These are phyloP conservation scores for Candida gigantensis DNA, from an alignment of 1,139 yeast species.

Conservation along the genomic window DNA sequence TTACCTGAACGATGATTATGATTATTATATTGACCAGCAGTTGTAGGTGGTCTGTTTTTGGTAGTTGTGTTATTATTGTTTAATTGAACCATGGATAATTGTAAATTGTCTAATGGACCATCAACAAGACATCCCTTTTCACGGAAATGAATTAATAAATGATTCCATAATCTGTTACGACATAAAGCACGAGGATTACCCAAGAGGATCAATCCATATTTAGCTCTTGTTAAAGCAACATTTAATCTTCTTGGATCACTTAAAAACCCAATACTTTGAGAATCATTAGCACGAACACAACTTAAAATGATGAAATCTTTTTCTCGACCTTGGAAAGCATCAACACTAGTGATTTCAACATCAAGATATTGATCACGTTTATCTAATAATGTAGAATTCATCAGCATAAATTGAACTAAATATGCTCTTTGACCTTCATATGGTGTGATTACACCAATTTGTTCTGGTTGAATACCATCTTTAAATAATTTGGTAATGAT, in stretches of 20 bases:
- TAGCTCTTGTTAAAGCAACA: constrained; percentile 91
- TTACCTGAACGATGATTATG: constrained; percentile 1
- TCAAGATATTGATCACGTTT: constrained; percentile 60
- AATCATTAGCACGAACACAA: constrained; percentile 89
- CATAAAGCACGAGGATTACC: constrained; percentile 85
- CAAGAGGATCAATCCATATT: constrained; percentile 75
- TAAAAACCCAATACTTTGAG: constrained; percentile 80
- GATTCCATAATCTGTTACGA: constrained; percentile 76
- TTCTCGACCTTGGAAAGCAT: constrained; percentile 96
- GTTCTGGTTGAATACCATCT: constrained; percentile 79
- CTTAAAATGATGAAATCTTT: constrained; percentile 86
- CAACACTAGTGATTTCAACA: constrained; percentile 90
- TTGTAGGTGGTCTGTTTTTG: no score
- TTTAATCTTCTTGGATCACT: constrained; percentile 88
- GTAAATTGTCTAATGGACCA: constrained; percentile 84
- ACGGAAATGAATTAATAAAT: constrained; percentile 72
- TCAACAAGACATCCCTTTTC: constrained; percentile 88
- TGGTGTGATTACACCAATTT: constrained; percentile 92
- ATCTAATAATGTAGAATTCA: constrained; percentile 66
- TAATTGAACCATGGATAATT: constrained; percentile 68
- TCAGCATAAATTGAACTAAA: constrained; percentile 73
- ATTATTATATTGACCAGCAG: no score
- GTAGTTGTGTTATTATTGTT: constrained; percentile 13
- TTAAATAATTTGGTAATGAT: constrained; percentile 70
- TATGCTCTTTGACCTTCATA: constrained; percentile 93